phyloP scores from a whole-genome alignment of 352 stramenopile genomes.

The Phytophthora chlamydospora region DNA sequence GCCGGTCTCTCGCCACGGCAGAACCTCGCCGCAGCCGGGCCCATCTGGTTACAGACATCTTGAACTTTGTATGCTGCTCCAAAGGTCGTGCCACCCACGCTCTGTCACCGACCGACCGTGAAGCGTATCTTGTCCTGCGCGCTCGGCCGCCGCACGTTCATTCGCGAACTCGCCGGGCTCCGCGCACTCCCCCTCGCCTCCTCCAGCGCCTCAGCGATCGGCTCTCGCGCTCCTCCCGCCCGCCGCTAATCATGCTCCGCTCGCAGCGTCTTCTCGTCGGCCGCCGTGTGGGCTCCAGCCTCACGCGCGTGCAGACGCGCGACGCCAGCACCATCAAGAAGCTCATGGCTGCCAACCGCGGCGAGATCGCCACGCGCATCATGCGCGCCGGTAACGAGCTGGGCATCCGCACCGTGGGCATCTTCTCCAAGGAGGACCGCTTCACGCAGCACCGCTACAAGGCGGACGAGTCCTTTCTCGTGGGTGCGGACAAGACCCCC shows the following conservation, averaged over 20 bases:
- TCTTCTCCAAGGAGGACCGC: conserved; percentile 94
- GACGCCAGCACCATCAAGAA: conserved; percentile 92
- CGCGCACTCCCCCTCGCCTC: conserved; percentile 5
- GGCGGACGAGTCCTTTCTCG: conserved; percentile 96
- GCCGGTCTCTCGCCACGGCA: conserved; percentile 3
- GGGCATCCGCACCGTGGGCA: conserved; percentile 90
- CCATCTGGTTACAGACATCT: conserved; percentile 29
- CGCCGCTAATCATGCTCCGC: conserved; percentile 42
- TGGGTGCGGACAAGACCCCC: conserved; percentile 90
- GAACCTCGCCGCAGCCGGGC: conserved; percentile 16
- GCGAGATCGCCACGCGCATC: conserved; percentile 98
- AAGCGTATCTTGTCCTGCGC: conserved; percentile 24
- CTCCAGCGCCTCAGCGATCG: conserved; percentile 14
- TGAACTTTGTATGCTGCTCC: conserved; percentile 29
- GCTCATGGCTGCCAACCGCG: conserved; percentile 97
- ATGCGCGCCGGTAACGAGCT: conserved; percentile 95
- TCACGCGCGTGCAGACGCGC: conserved; percentile 41
- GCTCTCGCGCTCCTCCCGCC: conserved; percentile 10
- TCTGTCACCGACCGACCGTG: conserved; percentile 17
- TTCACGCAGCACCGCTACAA: conserved; percentile 98
- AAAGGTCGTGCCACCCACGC: conserved; percentile 25
- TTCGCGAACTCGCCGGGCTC: conserved; percentile 29
- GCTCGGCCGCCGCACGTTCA: conserved; percentile 21
- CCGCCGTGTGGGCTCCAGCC: conserved; percentile 24
- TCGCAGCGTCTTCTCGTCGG: conserved; percentile 38